Conservation (phyloP, 225 moss, liverwort and hornwort genomes). For the Neckera pumila region DNA sequence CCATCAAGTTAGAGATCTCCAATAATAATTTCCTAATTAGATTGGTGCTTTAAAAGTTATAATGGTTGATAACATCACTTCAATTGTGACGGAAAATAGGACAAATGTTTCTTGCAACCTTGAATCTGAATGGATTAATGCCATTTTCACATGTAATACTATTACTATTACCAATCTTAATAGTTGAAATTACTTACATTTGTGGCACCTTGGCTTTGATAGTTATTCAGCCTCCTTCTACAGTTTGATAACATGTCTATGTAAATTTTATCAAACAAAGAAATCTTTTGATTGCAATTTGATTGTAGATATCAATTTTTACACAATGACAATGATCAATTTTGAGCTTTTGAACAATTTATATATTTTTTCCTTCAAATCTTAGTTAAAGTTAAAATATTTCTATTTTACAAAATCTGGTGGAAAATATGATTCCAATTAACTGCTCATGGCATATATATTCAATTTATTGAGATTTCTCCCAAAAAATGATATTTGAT, state of each 20-base stretch:
- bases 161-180: neutral
- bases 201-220: neutral
- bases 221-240: no score
- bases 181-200: neutral
- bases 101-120: no score
- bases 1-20: no score
- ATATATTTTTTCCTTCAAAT: accelerated
- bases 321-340: accelerated
- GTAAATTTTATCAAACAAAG: neutral
- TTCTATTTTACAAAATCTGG: neutral
- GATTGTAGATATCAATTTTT: neutral
- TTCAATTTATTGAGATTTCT: neutral
- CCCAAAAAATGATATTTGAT: neutral
- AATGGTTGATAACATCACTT: no score
- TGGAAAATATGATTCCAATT: neutral
- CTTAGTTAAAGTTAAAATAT: neutral
- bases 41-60: no score
- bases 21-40: no score
- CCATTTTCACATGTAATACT: no score
- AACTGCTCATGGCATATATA: neutral
- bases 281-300: neutral
- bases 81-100: no score
- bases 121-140: no score
- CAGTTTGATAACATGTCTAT: neutral
- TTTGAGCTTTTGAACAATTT: neutral